Base-by-base conservation (phyloP, 306 rosid genomes). In the Sesbania bispinosa region DNA sequence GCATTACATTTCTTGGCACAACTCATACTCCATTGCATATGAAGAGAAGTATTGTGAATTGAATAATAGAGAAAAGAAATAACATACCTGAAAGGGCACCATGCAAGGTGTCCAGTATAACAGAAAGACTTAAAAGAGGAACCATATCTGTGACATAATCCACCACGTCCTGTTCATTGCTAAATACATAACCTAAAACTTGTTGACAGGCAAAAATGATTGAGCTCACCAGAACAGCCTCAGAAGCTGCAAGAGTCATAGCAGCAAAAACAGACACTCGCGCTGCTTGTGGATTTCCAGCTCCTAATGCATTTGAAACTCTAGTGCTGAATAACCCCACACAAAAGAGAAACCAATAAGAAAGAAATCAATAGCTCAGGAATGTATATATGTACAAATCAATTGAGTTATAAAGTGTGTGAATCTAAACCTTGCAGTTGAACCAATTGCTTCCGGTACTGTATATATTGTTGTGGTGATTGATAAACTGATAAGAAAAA, bases 291-390 rank as follows among this genome's bases (percentile, higher is more conserved):
- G 92, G 86, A 54, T 21, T 76, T 72, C 96, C 90, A 23, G 88
- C 96, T 77, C 96, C 96, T 67, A 91, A 80, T 71, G 91, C 96
- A 79, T 87, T 92, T 48, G 97, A 84, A 73, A 89, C 90, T 79
- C 87, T 84, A 47, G 93, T 83, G 51, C 96, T 89, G 69, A 52
- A 71, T 0, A 57, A 30, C n/a, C 10, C 48, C 39, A 24, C 19
- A 27, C 32, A 52, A 36, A 77, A 35, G 24, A 67, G 33, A 74
- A 35, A 23, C 8, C 10, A 63, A 67, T 81, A 46, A 74, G 39
- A 50, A 41, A 30, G 43, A 43, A 57, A 47, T 3, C 0, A 32
- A 35, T 3, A 29, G 1, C n/a, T n/a, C 11, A 42, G 13, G 16
- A 39, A 58, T 20, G 20, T 35, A 47, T 7, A 32, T 14, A 57